A percentile compares a stretch with the other conserved stretches of the same genome.
These are phyloP conservation scores for Isoetes engelmannii DNA, from an alignment of 83 land plant genomes.

Conservation along the genomic window DNA sequence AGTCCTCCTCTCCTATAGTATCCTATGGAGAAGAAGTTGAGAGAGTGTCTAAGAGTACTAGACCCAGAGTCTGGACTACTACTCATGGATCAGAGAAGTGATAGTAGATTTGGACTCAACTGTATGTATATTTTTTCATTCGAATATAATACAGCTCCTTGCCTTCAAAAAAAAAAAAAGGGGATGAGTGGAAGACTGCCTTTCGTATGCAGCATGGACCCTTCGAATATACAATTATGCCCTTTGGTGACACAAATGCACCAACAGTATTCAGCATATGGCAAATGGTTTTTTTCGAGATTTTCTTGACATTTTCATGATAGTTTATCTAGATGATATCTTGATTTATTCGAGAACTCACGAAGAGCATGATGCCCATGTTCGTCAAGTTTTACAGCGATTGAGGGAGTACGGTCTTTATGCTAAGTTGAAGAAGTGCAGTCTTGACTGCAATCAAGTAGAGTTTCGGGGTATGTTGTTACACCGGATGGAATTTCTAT, in stretches of 20 bases:
- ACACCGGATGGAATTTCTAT: conserved; percentile 8
- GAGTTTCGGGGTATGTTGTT: conserved; percentile 8
- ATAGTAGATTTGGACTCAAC: too few relatives aligned
- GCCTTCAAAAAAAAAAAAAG: too few relatives aligned
- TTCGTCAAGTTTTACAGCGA: not conserved
- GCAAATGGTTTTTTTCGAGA: conserved; percentile 9
- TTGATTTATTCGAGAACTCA: conserved; percentile 6
- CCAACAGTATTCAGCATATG: conserved; percentile 14
- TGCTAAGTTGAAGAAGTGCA: conserved; percentile 12
- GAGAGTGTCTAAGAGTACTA: too few relatives aligned
- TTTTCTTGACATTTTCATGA: not conserved
- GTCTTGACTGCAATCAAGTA: conserved; percentile 11
- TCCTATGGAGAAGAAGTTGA: too few relatives aligned
- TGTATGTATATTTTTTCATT: too few relatives aligned
- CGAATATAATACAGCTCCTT: too few relatives aligned
- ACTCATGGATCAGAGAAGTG: too few relatives aligned
- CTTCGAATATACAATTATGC: conserved; percentile 12
- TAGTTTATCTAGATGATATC: not conserved
- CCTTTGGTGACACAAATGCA: conserved; percentile 2
- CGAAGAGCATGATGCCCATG: not conserved
- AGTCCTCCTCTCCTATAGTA: too few relatives aligned
- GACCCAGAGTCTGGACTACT: too few relatives aligned
- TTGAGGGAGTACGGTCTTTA: conserved; percentile 10
- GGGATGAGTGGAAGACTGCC: conserved; percentile 16
- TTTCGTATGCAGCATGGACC: conserved; percentile 7